Evolutionary conservation across 2,329 filamentous ascomycete species (phyloP), one percentile per base, ranked within the genome.

Genomic region (Aspergillus sp.): DNA sequence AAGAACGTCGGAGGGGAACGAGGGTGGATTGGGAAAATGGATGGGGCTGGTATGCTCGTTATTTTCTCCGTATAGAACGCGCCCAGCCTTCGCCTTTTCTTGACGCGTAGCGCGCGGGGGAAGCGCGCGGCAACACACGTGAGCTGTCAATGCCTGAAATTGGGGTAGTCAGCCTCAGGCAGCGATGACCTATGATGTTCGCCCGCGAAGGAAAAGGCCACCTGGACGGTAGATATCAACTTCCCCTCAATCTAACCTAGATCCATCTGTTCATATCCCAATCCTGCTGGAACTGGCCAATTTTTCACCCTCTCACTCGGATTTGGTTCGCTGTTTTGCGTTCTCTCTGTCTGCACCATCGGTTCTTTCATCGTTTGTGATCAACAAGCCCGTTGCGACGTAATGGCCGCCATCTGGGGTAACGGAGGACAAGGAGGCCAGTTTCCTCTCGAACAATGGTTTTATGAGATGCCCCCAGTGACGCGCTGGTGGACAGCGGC

Each of bases 401-500:
- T 54, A 44, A 76, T 76, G 74, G 74, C 73, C 51, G 74, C 71
- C 42, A 61, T 77, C 38, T 76, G 72, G 67, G 75, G 71, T 29
- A 75, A 75, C 58, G 74, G 69, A 45, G 74, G 67, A 13, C 73
- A 76, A 52, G 76, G 77, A 57, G 78, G 79, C 51, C 81, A 83
- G 57, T 80, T 96, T 66, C 94, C 93, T 40, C 81, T 99, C 6
- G 94, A 97, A 74, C 88, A 93, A 62, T 99, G 94, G 94, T 97
- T 97, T 74, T 97, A 91, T 82, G 94, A 99, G 73, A 97, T 97
- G 88, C 94, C 94, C 3, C 85, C 94, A 21, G 96, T 92, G 73
- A 99, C 94, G 34, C 81, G 94, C 56, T 95, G 89, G 87, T 99
- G 94, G 94, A 97, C 94, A 19, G 92, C 91, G 20, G 91, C 92